Evolutionary conservation across 2,329 filamentous ascomycete genomes (phyloP), one percentile per base, ranked within the genome.

Genomic region (Fusarium hostae): DNA sequence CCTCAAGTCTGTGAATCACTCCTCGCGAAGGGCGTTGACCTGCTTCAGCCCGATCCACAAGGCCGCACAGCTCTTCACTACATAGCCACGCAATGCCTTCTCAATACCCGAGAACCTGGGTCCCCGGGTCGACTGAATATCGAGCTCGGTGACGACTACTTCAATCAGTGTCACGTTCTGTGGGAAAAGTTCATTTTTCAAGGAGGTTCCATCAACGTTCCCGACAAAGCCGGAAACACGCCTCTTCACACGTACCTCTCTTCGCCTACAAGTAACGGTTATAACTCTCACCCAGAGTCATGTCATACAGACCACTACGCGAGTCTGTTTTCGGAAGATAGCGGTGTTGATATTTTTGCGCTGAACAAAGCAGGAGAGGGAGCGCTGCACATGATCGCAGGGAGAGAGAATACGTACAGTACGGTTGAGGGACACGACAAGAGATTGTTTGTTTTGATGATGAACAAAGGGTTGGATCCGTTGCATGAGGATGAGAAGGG

Each of bases 401-500:
- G 39, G 2, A 44, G 70, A 12, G 26, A 32, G 16, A 16, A 39
- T 4, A 9, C 16, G 0, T 3, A n/a, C 3, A 3, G 1, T 3
- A 13, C n/a, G 12, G 5, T 30, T 5, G n/a, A 51, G 2, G 57
- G 22, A 3, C 70, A 76, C 9, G 74, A 76, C 18, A 72, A 63
- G 32, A 35, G 11, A 0, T 35, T 76, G 2, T 76, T 76, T 52
- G 41, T 66, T 22, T 16, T 58, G 5, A 61, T 76, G 54, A 44
- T 76, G 41, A 22, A 37, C 1, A 72, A 71, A 15, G 74, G 74
- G 4, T 4, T 72, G 2, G 74, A 76, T 50, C 74, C 74, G 1
- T 11, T 76, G 60, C 74, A 41, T 47, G 74, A 76, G 56, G 74
- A 76, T 40, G 15, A 16, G 0, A 58, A 55, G 24, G 74, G 74